Base-by-base conservation (phyloP, 345 rosid species). In the Heritiera fomes region DNA sequence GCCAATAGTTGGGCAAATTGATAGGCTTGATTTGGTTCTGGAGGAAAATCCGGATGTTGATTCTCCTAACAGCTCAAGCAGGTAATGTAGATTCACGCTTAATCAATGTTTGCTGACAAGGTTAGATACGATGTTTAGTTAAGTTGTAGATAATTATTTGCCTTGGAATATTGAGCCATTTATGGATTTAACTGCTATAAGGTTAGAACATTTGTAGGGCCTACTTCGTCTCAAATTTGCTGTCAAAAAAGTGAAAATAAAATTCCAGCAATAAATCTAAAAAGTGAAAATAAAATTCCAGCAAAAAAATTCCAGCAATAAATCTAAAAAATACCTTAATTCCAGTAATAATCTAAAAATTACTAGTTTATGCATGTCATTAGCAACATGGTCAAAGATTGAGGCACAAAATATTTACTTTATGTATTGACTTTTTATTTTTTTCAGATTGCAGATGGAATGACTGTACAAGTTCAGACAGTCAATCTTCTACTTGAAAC, bases 71-170 rank as follows among this genome's bases (percentile, higher is more conserved):
- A n/a, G n/a, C n/a, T n/a, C n/a, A n/a, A n/a, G n/a, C n/a, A n/a
- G n/a, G n/a, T n/a, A n/a, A n/a, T n/a, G n/a, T n/a, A n/a, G n/a
- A n/a, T n/a, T n/a, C 59, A 18, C 72, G 63, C 18, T 78, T n/a
- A 40, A 13, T 70, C 28, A 18, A 30, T 40, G 78, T 94, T 92
- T 85, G 98, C 99, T 50, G 99, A 96, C 81, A 96, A 96, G 99
- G 99, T 96, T 82, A 82, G 90, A 34, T 72, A 28, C 70, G 49
- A 59, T 64, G 47, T 79, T 80, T 50, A 11, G 34, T 78, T 61
- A 47, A 20, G 55, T 75, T 53, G 55, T 59, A 59, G 64, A 52
- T 49, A 53, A 73, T 6, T 1, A 47, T 53, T 74, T 66, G 10
- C 8, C 9, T 53, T 52, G 60, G 75, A 49, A 72, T 72, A 12